phyloP scores from a whole-genome alignment of 208 protist genomes.

The Phytomonas serpens region DNA sequence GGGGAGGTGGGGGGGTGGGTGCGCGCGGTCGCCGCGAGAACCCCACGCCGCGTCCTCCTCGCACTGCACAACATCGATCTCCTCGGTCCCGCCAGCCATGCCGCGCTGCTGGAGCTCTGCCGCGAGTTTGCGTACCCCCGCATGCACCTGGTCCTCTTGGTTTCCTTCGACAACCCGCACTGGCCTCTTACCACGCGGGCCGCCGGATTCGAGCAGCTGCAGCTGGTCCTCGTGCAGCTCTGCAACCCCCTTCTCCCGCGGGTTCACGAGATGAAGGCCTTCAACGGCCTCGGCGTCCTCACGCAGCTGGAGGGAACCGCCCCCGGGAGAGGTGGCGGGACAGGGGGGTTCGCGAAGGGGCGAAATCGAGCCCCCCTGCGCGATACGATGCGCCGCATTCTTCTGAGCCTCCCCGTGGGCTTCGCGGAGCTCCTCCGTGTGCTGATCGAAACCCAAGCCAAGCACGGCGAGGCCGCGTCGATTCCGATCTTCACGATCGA shows the following conservation, averaged over 20 bases:
- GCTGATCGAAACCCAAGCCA: slow-evolving; percentile 56
- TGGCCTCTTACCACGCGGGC: slow-evolving; percentile 28
- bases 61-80: slow-evolving; percentile 62
- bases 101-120: slow-evolving; percentile 36
- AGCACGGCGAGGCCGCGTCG: slow-evolving; percentile 45
- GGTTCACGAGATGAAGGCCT: slow-evolving; percentile 35
- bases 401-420: slow-evolving; percentile 55
- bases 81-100: slow-evolving; percentile 25
- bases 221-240: slow-evolving; percentile 47
- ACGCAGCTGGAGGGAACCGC: slow-evolving; percentile 38
- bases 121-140: slow-evolving; percentile 27
- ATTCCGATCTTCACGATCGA: slow-evolving; percentile 46
- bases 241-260: slow-evolving; percentile 49
- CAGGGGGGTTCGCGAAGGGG: neutral
- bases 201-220: slow-evolving; percentile 24
- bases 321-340: slow-evolving; percentile 10
- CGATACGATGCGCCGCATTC: slow-evolving; percentile 74
- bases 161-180: slow-evolving; percentile 56
- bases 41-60: slow-evolving; percentile 27
- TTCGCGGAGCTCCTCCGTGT: slow-evolving; percentile 59
- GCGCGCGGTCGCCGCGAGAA: neutral
- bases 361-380: slow-evolving; percentile 31
- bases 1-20: neutral
- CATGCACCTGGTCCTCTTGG: slow-evolving; percentile 29
- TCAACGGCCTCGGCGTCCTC: slow-evolving; percentile 42